Base-by-base conservation (phyloP, 768 basidiomycete genomes). In the Bullera alba region DNA sequence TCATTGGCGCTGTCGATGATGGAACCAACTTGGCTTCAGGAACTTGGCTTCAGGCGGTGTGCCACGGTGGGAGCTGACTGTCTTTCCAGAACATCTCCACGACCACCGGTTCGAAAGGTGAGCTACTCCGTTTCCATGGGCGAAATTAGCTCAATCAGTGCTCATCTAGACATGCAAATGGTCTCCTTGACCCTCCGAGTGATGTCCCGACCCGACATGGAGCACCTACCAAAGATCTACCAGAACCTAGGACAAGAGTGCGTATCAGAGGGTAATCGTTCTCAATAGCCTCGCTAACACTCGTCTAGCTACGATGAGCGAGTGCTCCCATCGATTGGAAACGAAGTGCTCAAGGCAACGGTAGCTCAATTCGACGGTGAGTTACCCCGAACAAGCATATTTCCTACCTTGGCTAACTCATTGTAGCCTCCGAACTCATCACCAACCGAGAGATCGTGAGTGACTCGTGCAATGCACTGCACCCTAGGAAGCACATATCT, bases 61-160 rank as follows among this genome's bases (percentile, higher is more conserved):
- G n/a, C n/a, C n/a, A n/a, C n/a, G n/a, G n/a, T n/a, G n/a, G n/a
- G 23, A 37, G 3, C 57, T n/a, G n/a, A n/a, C n/a, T n/a, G n/a
- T n/a, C n/a, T n/a, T n/a, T n/a, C n/a, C n/a, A 93, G 88, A 95
- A 95, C 68, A 97, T 97, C 50, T 91, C 87, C n/a, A 96, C 95
- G 2, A 95, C 87, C 1, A 97, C 95, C 21, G 95, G 95, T 28
- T 96, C 92, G 8, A 97, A 97, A 71, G 91, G 58, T 56, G 10
- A 34, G 50, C 42, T 34, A 6, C 37, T 15, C 14, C 25, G n/a
- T 32, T 48, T 17, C 12, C 15, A 53, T 21, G 8, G n/a, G 14
- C 12, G 15, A 30, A 22, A 34, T 6, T 21, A 14, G 21, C 14
- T 12, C 15, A n/a, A 25, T 17, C 29, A 41, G 50, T 55, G 52